Base-by-base conservation (phyloP, 352 stramenopile genomes). In the Albugo laibachii region DNA sequence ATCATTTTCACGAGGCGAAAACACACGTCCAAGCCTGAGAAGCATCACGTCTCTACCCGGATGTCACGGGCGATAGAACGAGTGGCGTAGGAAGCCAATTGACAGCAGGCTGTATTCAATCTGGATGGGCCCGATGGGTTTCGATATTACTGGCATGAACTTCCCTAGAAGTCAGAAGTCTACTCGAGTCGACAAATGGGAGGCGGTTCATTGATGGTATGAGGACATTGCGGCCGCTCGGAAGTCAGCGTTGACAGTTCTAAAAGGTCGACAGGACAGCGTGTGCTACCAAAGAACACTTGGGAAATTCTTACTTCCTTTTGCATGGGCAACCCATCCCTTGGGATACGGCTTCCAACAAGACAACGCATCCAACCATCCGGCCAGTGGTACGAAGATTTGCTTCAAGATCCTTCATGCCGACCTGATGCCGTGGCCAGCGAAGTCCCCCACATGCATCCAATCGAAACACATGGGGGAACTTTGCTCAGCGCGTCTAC, bases 381-480 rank as follows among this genome's bases (percentile, higher is more conserved):
- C 5, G 0, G 12, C 38, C 12, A 37, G 39, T 19, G 3, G 15
- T 31, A 48, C 48, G 15, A 53, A 50, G 14, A 12, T 15, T 15
- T 53, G 13, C 13, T 15, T 53, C 1, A 13, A 14, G 19, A 13
- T 41, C 15, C 36, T 42, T 18, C 2, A 2, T 13, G 13, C 49
- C 37, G 5, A 38, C 1, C 16, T 48, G n/a, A 18, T 53, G 21
- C 16, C 11, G n/a, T 53, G 48, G 48, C 48, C 48, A 49, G 40
- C 36, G n/a, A 18, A 19, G 10, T 53, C 48, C 14, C 48, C 48
- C 18, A 42, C 47, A 16, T 36, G 46, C 14, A 51, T 47, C 36
- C 51, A 45, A 35, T 45, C 53, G 18, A 41, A 56, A 36, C 52
- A 53, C 40, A 6, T 56, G 11, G 52, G 51, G 45, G 51, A 47